Evolutionary conservation across 139 green algal genomes (phyloP), one percentile per base, ranked within the genome.

Genomic region (Chlorella sp.): DNA sequence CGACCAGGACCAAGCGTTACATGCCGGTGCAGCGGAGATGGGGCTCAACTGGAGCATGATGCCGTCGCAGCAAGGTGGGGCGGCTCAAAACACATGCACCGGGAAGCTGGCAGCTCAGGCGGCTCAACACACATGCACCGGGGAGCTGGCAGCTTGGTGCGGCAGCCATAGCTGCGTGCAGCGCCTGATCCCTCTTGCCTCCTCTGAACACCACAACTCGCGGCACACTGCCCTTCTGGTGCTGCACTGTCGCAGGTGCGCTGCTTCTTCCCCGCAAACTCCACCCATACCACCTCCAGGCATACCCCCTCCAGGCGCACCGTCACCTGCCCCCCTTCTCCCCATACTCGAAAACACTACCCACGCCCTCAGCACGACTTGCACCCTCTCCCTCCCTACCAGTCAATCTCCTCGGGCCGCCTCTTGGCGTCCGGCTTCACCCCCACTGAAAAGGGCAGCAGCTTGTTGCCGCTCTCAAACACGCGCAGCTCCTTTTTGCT

Each of bases 401-500:
- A 92, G 36, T 92, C 78, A 48, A 66, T 89, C 24, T 91, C 90
- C 24, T 76, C 88, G 14, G 68, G 84, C 39, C 40, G 39, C 34
- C 85, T 64, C 77, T 60, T 53, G 21, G 64, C 64, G 71, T 80
- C 81, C 18, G 53, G 28, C 53, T 85, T 92, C 22, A 92, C 48
- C 30, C 78, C 90, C 39, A 92, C 40, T 3, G 80, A 57, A 36
- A 81, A 89, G 39, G 88, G 40, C 73, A 92, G 86, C 64, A 89
- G 80, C 57, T 92, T 92, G 76, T 75, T 83, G 22, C 78, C 86
- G 48, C 48, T 57, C 78, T 92, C 88, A 60, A 92, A 77, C 40
- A 82, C 85, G 3, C 34, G 30, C 19, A 92, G 57, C 18, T 92
- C 86, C 39, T 68, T 64, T 66, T 92, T 92, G 42, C 37, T 39